Evolutionary conservation across 148 eudicot species (phyloP).

Genomic region (Silene conica): DNA sequence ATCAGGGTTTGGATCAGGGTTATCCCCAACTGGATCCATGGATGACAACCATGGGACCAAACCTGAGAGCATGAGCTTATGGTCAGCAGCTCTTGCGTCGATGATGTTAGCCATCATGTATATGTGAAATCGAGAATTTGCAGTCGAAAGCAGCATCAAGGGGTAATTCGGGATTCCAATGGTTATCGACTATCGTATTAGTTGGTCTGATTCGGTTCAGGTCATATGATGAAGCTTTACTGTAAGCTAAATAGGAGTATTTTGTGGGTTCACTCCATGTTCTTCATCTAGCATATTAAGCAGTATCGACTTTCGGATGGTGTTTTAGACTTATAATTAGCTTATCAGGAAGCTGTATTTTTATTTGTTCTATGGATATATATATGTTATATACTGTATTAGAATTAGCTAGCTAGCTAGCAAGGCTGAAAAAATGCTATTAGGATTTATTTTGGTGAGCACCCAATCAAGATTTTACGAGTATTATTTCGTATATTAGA

Average conservation of each 20-base stretch:
- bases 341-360: too few species aligned
- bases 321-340: background rate
- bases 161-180: too few species aligned
- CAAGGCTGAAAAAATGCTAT: too few species aligned
- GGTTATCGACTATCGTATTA: background rate
- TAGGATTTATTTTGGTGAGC: too few species aligned
- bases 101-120: constrained; percentile 21
- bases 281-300: background rate
- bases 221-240: background rate
- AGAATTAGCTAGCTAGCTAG: too few species aligned
- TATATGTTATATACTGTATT: too few species aligned
- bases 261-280: background rate
- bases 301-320: background rate
- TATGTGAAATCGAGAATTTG: constrained; percentile 16
- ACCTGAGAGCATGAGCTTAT: constrained; percentile 16
- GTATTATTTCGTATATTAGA: too few species aligned
- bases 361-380: too few species aligned
- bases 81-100: constrained; percentile 8
- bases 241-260: constrained; percentile 1
- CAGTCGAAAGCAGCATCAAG: background rate
- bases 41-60: constrained; percentile 31
- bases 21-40: constrained; percentile 43
- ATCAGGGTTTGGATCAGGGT: constrained; percentile 26
- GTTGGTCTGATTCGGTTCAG: background rate
- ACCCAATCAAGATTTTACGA: too few species aligned